Conservation (phyloP, 1,139 yeast species). For the Yamadazyma blattariae region DNA sequence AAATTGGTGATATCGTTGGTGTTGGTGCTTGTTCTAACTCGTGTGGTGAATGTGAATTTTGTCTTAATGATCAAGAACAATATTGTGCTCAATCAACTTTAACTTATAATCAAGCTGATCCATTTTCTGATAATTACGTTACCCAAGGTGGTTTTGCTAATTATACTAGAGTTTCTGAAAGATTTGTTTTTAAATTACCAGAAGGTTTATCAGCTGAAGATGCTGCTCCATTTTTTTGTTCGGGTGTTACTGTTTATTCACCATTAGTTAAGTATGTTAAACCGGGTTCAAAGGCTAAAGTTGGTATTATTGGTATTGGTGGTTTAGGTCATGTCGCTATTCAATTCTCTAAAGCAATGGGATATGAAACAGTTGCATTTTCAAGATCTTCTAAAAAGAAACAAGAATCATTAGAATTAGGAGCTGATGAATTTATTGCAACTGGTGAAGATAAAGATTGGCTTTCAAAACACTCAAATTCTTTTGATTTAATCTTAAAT, state of each 20-base stretch:
- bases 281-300: conserved; percentile 26
- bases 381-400: conserved; percentile 36
- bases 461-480: conserved; percentile 26
- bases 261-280: conserved; percentile 44
- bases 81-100: conserved; percentile 41
- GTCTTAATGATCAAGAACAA: conserved; percentile 45
- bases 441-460: conserved; percentile 41
- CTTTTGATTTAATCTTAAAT: conserved; percentile 47
- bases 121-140: conserved; percentile 28
- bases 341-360: conserved; percentile 40
- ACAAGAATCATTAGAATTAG: conserved; percentile 34
- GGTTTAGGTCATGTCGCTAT: conserved; percentile 46
- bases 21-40: conserved; percentile 53
- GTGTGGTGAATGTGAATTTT: conserved; percentile 47
- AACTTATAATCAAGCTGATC: conserved; percentile 44
- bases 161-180: conserved; percentile 51
- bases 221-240: conserved; percentile 65
- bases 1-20: conserved; percentile 59
- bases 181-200: conserved; percentile 55
- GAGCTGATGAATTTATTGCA: conserved; percentile 38
- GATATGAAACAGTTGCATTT: conserved; percentile 40
- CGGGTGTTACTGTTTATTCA: conserved; percentile 63
- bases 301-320: conserved; percentile 49
- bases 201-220: conserved; percentile 40
- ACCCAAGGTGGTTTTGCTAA: conserved; percentile 62